Percentiles rank a stretch among this genome's conserved stretches.
These are phyloP conservation scores for Endoconidiophora polonica DNA, from an alignment of 2,329 filamentous ascomycete species.

Conservation along the genomic window DNA sequence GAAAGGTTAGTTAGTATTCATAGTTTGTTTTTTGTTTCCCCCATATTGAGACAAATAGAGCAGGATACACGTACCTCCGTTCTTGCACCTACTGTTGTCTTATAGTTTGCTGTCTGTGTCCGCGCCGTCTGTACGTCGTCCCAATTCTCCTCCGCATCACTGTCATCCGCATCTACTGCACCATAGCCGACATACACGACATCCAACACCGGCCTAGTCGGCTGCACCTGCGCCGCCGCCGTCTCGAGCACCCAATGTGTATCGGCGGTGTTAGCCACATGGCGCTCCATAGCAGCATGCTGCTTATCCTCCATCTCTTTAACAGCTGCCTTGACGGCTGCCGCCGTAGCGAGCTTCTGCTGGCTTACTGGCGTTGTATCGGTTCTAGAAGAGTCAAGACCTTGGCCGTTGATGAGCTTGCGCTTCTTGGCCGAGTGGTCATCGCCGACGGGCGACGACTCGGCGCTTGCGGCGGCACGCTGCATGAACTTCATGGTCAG, in stretches of 20 bases:
- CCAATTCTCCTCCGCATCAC: constrained; percentile 19
- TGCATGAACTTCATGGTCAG: constrained; percentile 98
- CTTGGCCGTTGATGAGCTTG: constrained; percentile 23
- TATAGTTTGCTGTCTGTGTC: constrained; percentile 21
- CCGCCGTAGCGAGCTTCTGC: constrained; percentile 18
- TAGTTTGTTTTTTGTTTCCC: not conserved
- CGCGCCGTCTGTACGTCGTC: constrained; percentile 20
- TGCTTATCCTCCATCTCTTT: constrained; percentile 51
- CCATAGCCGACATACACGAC: constrained; percentile 44
- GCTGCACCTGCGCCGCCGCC: constrained; percentile 17
- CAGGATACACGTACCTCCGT: constrained; percentile 18
- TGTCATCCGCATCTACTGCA: constrained; percentile 27
- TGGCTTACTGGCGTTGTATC: constrained; percentile 16
- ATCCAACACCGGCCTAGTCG: constrained; percentile 26
- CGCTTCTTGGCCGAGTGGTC: constrained; percentile 45
- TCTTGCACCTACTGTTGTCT: constrained; percentile 14
- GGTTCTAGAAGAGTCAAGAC: constrained; percentile 19
- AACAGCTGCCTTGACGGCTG: constrained; percentile 44
- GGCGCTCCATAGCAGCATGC: constrained; percentile 42
- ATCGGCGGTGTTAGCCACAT: constrained; percentile 47
- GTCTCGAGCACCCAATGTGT: constrained; percentile 60
- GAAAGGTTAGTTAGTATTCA: not conserved
- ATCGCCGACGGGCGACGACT: constrained; percentile 28
- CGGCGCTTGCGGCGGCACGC: constrained; percentile 44
- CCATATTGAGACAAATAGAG: not conserved